Evolutionary conservation across 805 yeast genomes (phyloP), one percentile per base, ranked within the genome.

Genomic region (Lipomyces anomalus): DNA sequence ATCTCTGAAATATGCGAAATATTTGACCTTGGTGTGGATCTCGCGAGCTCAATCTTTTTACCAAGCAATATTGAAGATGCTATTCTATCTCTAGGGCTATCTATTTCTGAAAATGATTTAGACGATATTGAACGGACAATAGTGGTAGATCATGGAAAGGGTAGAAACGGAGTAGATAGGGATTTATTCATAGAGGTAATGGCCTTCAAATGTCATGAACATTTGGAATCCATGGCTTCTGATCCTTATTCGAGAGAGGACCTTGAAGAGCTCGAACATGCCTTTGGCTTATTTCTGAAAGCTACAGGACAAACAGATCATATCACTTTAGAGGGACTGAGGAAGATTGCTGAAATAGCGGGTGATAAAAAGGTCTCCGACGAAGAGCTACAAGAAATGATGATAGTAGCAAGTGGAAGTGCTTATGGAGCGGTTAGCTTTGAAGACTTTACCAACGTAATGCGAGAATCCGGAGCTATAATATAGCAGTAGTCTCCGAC

Each of bases 331-430:
- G 47, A 46, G 2, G 61, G 63, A 23, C 55, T 66, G 9, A 37
- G 45, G 16, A 42, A 53, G 13, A 59, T 60, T 1, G 44, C 64
- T 4, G 36, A 34, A 5, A 47, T 49, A 24, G 58, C 62, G 18
- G 61, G 60, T 30, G 60, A 66, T 29, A 18, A 36, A 17, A 41
- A 43, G 11, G 59, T 59, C 4, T 42, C 57, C 1, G 57, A 55
- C 2, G 53, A 44, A n/a, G 67, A 67, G 16, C 50, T 67, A 36
- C 39, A 35, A 18, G 59, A 51, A 20, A 66, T 67, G 70, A 43
- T 64, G 33, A 41, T 41, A 6, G 43, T 59, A 20, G 57, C 61
- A 4, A 55, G 60, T 2, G 57, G 47, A 4, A 43, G 38, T 6
- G 52, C 46, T 4, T 36, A 36, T 13, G 51, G 42, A n/a, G 20